These are phyloP conservation scores for Leucoagaricus sp. DNA, from an alignment of 1,284 basidiomycete genomes.

Conservation along the genomic window DNA sequence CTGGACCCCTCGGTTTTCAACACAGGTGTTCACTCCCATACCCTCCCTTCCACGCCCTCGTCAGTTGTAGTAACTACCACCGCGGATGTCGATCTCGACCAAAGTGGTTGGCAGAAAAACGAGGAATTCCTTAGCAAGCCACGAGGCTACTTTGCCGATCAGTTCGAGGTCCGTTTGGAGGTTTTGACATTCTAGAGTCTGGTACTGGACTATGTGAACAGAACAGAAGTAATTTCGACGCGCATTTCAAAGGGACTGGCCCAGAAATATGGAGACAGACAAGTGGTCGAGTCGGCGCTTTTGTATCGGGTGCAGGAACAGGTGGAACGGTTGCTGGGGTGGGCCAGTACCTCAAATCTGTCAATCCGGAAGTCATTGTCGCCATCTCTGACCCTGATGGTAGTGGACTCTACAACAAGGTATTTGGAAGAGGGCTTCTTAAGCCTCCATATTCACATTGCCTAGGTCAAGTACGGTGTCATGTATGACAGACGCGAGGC, in stretches of 20 bases:
- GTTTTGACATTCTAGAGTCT: neutral
- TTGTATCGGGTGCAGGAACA: conserved; percentile 95
- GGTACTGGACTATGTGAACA: conserved; percentile 29
- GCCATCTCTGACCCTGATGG: conserved; percentile 93
- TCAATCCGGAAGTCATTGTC: conserved; percentile 65
- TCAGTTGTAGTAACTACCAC: conserved; percentile 55
- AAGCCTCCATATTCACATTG: conserved; percentile 7
- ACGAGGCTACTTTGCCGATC: conserved; percentile 89
- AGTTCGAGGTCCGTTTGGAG: conserved; percentile 72
- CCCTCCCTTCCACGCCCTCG: conserved; percentile 45
- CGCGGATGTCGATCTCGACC: conserved; percentile 42
- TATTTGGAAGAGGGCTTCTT: conserved; percentile 25
- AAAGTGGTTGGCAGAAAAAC: conserved; percentile 36
- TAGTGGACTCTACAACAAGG: conserved; percentile 94
- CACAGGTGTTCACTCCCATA: conserved; percentile 28
- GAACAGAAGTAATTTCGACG: conserved; percentile 89
- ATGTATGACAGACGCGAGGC: conserved; percentile 92
- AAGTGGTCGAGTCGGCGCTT: conserved; percentile 80
- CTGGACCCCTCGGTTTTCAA: conserved; percentile 28
- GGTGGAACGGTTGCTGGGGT: conserved; percentile 94
- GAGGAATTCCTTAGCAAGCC: conserved; percentile 51
- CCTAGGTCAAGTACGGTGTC: conserved; percentile 87
- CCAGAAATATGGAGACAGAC: conserved; percentile 97
- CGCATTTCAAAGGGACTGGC: conserved; percentile 89
- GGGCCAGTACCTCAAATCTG: conserved; percentile 78